Conservation (phyloP, 352 stramenopile genomes). For the Globisporangium cystogenes region DNA sequence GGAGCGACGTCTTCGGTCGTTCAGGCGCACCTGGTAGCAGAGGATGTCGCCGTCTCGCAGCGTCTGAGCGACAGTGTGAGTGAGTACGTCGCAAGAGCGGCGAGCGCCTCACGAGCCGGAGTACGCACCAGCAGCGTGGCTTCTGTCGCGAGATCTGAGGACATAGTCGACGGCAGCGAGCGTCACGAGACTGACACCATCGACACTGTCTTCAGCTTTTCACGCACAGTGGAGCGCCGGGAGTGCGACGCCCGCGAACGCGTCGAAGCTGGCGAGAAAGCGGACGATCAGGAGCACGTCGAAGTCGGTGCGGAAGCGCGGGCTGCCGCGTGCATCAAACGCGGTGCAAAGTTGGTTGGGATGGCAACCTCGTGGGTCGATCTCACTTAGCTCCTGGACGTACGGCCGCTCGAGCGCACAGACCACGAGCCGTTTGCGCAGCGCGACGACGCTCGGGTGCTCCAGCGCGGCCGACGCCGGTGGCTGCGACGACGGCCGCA, state of each 20-base stretch:
- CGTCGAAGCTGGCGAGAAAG: constrained; percentile 33
- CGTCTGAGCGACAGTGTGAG: constrained; percentile 15
- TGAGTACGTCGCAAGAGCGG: background rate
- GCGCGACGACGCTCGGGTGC: constrained; percentile 4
- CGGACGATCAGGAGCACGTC: constrained; percentile 52
- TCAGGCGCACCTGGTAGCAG: constrained; percentile 37
- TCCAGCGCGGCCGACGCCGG: background rate
- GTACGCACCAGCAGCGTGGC: constrained; percentile 33
- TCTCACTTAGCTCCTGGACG: too few relatives aligned
- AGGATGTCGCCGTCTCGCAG: constrained; percentile 62
- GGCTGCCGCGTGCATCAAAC: constrained; percentile 13
- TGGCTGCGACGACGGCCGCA: background rate
- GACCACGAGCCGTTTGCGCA: constrained; percentile 38
- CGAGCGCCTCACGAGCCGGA: background rate
- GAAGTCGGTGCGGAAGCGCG: constrained; percentile 48
- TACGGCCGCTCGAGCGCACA: constrained; percentile 45
- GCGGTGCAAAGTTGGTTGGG: too few relatives aligned
- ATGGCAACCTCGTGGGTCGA: too few relatives aligned
- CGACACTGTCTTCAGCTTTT: too few relatives aligned
- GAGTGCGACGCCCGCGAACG: constrained; percentile 27
- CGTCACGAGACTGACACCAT: too few relatives aligned
- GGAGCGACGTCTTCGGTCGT: background rate
- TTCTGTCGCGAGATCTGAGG: constrained; percentile 53
- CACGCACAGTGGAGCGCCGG: constrained; percentile 52
- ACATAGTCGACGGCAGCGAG: background rate